Percentiles rank a stretch among this genome's conserved stretches.
Conservation (phyloP, 2,329 filamentous ascomycete species). For the Coniochaeta sp. region DNA sequence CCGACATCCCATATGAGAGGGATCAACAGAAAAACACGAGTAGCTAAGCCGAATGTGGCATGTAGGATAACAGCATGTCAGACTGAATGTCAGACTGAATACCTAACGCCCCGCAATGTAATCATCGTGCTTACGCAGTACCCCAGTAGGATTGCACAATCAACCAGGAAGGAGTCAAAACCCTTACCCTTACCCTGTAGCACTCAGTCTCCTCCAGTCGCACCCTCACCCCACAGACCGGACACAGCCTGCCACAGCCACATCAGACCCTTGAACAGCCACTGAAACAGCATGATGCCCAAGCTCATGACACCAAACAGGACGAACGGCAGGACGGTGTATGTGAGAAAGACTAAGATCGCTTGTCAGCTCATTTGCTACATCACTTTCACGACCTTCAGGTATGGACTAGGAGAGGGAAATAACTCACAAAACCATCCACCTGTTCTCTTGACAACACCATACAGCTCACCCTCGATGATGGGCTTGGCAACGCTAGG, state of each 20-base stretch:
- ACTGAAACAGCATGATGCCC: background rate
- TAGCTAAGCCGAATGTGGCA: too few species aligned
- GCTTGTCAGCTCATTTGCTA: background rate
- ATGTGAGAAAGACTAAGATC: background rate
- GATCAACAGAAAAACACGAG: too few species aligned
- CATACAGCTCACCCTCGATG: conserved; percentile 33
- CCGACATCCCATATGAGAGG: too few species aligned
- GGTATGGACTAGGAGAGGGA: too few species aligned
- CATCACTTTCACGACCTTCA: too few species aligned
- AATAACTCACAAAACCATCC: conserved; percentile 27
- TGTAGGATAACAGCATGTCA: too few species aligned
- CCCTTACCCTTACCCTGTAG: too few species aligned
- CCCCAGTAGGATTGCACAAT: too few species aligned
- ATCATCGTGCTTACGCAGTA: too few species aligned
- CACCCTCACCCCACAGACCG: background rate
- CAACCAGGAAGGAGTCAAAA: too few species aligned
- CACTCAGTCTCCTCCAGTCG: background rate
- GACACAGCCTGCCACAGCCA: background rate
- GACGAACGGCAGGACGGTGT: background rate
- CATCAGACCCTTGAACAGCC: background rate
- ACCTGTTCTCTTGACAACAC: conserved; percentile 26
- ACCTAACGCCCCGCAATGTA: too few species aligned
- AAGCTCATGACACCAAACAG: background rate
- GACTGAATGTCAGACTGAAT: too few species aligned
- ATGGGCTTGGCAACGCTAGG: conserved; percentile 24